Conservation (phyloP, 352 stramenopile genomes). For the Pythium apleroticum region DNA sequence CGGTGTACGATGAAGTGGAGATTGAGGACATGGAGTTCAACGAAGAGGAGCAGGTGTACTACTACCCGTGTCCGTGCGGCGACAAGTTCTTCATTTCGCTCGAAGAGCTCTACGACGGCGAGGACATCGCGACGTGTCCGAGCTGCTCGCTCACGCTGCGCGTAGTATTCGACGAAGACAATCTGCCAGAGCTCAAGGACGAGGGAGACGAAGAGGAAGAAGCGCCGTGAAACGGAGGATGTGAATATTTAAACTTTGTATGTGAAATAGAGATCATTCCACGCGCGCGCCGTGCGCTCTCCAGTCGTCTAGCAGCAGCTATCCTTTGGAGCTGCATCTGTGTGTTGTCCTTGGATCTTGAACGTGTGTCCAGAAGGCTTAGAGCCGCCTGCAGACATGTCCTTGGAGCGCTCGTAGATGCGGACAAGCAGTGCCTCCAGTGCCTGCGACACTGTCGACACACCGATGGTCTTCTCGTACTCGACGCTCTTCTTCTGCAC, state of each 20-base stretch:
- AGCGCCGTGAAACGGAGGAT: slow-evolving; percentile 11
- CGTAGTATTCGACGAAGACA: slow-evolving; percentile 95
- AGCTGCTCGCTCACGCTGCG: slow-evolving; percentile 96
- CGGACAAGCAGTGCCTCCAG: slow-evolving; percentile 64
- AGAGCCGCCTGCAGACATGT: slow-evolving; percentile 45
- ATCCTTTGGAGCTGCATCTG: slow-evolving; percentile 22
- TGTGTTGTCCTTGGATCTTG: slow-evolving; percentile 28
- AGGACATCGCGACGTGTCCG: slow-evolving; percentile 96
- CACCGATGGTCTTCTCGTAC: slow-evolving; percentile 47
- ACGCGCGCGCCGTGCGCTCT: too few species aligned
- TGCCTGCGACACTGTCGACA: slow-evolving; percentile 50
- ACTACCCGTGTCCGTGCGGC: slow-evolving; percentile 97
- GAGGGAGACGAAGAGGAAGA: slow-evolving; percentile 30
- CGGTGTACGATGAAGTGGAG: slow-evolving; percentile 98
- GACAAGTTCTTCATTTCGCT: slow-evolving; percentile 91
- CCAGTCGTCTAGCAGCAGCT: slow-evolving; percentile 36
- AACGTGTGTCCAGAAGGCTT: slow-evolving; percentile 52
- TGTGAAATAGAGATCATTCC: slow-evolving; percentile 13
- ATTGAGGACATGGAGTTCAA: slow-evolving; percentile 98
- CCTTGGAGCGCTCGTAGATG: slow-evolving; percentile 69
- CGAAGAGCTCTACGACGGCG: slow-evolving; percentile 91
- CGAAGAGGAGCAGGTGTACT: slow-evolving; percentile 92
- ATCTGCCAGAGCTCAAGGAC: slow-evolving; percentile 65
- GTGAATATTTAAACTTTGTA: slow-evolving; percentile 11
- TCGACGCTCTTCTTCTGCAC: slow-evolving; percentile 36